These are phyloP conservation scores for Linnemannia schmuckeri DNA, from an alignment of 192 early-diverging fungal genomes.

Conservation along the genomic window DNA sequence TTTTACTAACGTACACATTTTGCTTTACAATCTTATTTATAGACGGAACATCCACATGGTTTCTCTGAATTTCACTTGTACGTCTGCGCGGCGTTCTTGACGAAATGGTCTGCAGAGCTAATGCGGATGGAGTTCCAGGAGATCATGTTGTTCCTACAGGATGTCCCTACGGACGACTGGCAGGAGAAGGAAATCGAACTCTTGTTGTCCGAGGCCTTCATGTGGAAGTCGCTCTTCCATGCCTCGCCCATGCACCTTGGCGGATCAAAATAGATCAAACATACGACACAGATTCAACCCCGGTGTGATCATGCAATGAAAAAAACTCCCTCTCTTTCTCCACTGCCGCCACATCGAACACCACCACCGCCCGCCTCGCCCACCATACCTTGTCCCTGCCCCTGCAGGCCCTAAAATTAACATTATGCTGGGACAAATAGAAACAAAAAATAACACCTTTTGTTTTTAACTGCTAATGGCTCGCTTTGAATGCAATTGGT, in stretches of 20 bases:
- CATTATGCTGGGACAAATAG: background rate
- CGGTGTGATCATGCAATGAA: background rate
- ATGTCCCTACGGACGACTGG: slow-evolving; percentile 89
- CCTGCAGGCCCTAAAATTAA: too few relatives aligned
- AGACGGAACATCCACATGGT: slow-evolving; percentile 88
- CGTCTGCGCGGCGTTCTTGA: slow-evolving; percentile 97
- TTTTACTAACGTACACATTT: background rate
- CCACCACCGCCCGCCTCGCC: background rate
- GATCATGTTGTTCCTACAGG: slow-evolving; percentile 95
- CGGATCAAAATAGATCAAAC: slow-evolving; percentile 33
- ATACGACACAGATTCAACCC: background rate
- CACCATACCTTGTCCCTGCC: too few relatives aligned
- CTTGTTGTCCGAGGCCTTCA: slow-evolving; percentile 94
- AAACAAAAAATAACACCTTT: background rate
- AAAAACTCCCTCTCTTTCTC: background rate
- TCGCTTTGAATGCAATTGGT: background rate
- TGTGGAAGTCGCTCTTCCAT: slow-evolving; percentile 97
- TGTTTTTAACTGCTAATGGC: background rate
- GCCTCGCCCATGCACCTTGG: slow-evolving; percentile 88
- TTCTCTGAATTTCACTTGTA: slow-evolving; percentile 99
- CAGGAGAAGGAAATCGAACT: slow-evolving; percentile 92
- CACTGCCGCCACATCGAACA: background rate
- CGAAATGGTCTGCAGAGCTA: slow-evolving; percentile 93
- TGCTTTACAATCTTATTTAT: background rate
- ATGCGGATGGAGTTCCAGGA: slow-evolving; percentile 92